Percentiles rank a stretch among this genome's conserved stretches.
Conservation (phyloP, 108 stramenopile genomes). For the Pseudonitzschia pungens region DNA sequence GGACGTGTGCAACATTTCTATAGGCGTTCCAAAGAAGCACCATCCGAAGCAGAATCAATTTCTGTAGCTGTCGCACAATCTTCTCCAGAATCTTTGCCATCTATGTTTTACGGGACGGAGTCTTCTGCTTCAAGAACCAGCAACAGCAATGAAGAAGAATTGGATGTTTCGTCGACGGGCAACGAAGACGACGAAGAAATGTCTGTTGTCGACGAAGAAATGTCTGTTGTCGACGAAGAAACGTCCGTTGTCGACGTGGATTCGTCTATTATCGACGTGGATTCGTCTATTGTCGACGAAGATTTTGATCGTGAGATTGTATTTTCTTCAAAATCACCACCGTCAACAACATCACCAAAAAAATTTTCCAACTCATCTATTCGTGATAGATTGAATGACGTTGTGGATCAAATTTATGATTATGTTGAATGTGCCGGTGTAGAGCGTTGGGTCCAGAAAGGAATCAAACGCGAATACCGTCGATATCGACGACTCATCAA, state of each 20-base stretch:
- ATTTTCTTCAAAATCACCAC: not conserved
- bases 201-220: too few species aligned
- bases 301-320: not conserved
- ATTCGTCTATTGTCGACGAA: not conserved
- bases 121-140: not conserved
- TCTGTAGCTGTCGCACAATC: not conserved
- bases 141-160: not conserved
- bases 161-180: not conserved
- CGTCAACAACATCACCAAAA: slow-evolving; percentile 1
- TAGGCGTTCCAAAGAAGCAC: too few species aligned
- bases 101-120: not conserved
- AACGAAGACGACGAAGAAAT: too few species aligned
- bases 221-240: not conserved
- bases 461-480: slow-evolving; percentile 11
- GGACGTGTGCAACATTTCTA: not conserved
- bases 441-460: not conserved
- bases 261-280: too few species aligned
- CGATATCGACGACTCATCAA: slow-evolving; percentile 21
- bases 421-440: not conserved
- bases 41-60: not conserved
- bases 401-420: not conserved
- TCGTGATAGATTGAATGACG: not conserved
- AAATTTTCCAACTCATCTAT: not conserved
- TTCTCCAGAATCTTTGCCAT: not conserved
- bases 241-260: not conserved